phyloP scores from a whole-genome alignment of 495 filamentous ascomycete genomes.

The Cairneyella variabilis region DNA sequence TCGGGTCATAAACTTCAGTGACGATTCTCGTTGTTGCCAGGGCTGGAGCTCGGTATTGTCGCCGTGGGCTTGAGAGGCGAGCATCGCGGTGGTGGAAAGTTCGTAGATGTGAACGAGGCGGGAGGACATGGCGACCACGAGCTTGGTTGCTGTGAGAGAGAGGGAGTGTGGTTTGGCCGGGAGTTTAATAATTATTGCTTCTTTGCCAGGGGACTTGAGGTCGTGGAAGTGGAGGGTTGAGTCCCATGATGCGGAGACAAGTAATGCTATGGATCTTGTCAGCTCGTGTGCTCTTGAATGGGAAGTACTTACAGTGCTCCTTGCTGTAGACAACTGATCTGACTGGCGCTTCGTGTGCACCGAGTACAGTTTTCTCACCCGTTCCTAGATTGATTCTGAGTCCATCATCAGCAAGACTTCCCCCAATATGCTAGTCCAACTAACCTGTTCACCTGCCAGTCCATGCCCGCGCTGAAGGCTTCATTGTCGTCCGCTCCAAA shows the following conservation, averaged over 20 bases:
- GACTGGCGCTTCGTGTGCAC: constrained; percentile 72
- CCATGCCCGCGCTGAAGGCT: constrained; percentile 80
- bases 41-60: constrained; percentile 55
- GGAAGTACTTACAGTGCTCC: constrained; percentile 53
- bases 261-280: constrained; percentile 36
- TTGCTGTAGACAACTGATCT: constrained; percentile 78
- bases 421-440: too few relatives aligned
- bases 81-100: constrained; percentile 58
- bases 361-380: constrained; percentile 68
- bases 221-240: constrained; percentile 80
- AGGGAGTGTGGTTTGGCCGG: constrained; percentile 86
- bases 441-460: constrained; percentile 77
- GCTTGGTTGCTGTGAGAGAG: constrained; percentile 72
- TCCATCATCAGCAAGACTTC: too few relatives aligned
- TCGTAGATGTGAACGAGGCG: constrained; percentile 91
- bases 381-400: constrained; percentile 69
- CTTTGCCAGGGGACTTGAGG: constrained; percentile 37
- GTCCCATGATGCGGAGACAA: constrained; percentile 94
- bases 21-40: constrained; percentile 87
- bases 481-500: constrained; percentile 78
- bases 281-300: background rate
- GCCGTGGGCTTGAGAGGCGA: constrained; percentile 46
- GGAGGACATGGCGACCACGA: constrained; percentile 94
- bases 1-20: constrained; percentile 91
- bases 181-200: constrained; percentile 58